phyloP scores from a whole-genome alignment of 1,139 yeast species.

The Zygoascus sp. region DNA sequence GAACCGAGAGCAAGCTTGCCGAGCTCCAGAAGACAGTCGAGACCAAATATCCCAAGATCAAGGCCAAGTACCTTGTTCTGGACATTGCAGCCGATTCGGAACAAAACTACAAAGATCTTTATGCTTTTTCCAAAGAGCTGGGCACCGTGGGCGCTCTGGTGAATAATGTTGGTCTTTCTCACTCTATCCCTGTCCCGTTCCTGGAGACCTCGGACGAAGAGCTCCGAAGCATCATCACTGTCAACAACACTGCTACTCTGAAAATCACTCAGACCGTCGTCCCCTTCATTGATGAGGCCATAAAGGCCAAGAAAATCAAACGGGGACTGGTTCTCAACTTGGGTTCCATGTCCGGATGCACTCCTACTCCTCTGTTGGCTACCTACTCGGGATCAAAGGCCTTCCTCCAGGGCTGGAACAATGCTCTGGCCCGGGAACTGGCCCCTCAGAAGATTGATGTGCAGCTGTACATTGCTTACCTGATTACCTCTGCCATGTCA shows the following conservation, averaged over 20 bases:
- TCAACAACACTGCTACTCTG: conserved; percentile 82
- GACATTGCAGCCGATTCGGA: conserved; percentile 63
- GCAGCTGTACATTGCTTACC: conserved; percentile 79
- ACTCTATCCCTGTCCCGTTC: conserved; percentile 92
- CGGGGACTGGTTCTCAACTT: conserved; percentile 77
- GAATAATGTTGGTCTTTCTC: conserved; percentile 94
- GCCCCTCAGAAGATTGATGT: conserved; percentile 68
- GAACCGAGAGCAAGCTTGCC: conserved; percentile 76
- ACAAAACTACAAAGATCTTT: conserved; percentile 51
- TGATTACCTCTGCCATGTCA: conserved; percentile 95
- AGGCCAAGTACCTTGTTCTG: conserved; percentile 65
- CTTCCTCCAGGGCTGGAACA: conserved; percentile 88
- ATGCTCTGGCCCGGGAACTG: conserved; percentile 85
- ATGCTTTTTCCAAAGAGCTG: conserved; percentile 46
- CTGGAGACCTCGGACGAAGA: conserved; percentile 72
- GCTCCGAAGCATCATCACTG: conserved; percentile 70
- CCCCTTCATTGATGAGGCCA: conserved; percentile 60
- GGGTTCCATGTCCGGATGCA: conserved; percentile 95
- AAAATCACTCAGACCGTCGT: conserved; percentile 72
- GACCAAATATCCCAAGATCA: conserved; percentile 49
- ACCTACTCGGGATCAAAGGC: conserved; percentile 96
- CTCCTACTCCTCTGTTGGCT: conserved; percentile 89
- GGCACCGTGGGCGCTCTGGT: conserved; percentile 61
- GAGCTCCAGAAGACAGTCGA: conserved; percentile 59
- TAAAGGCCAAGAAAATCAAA: conserved; percentile 27